Base-by-base conservation (phyloP, 1,139 yeast genomes). In the Wickerhamomyces sp. region DNA sequence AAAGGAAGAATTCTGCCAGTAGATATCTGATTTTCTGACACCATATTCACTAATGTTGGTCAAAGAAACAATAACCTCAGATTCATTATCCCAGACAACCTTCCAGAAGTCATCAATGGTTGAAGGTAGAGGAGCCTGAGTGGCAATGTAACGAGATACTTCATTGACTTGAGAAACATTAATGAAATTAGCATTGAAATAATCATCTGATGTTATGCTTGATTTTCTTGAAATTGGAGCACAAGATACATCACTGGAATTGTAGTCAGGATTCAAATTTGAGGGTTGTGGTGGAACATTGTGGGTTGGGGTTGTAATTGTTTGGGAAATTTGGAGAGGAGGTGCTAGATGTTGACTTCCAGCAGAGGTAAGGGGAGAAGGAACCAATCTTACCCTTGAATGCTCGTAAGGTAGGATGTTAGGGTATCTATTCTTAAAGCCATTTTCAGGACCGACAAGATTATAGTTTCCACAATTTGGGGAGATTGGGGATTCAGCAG, bases 91-190 rank as follows among this genome's bases (percentile, higher is more conserved):
- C 72, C 81, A 74, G 0, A 85, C 73, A 44, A 85, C 84, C 55
- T 79, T 78, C 94, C 95, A 89, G 59, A 88, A 88, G 61, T 88
- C 96, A 13, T 79, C 81, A 48, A 84, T 74, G 0, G 96, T 86
- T 26, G 82, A 78, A 3, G 81, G 79, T 36, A 88, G 64, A 2
- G 96, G 96, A 1, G 94, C 96, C 55, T 88, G 96, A 0, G 95
- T 84, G 0, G 95, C 96, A 52, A 88, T 83, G 59, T 83, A 85
- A 43, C 75, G 70, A 41, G 59, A 62, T 23, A 60, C 59, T 6
- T 59, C 54, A 45, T 65, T 63, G 13, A 67, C 57, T 47, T 65
- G 65, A 7, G 69, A 68, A 7, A 68, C 68, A 36, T 63, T 61
- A 27, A 82, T 64, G 56, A 76, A 78, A 51, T 79, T 78, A 2